Conservation (phyloP, 768 basidiomycete species). For the Clitopilus passeckerianus region DNA sequence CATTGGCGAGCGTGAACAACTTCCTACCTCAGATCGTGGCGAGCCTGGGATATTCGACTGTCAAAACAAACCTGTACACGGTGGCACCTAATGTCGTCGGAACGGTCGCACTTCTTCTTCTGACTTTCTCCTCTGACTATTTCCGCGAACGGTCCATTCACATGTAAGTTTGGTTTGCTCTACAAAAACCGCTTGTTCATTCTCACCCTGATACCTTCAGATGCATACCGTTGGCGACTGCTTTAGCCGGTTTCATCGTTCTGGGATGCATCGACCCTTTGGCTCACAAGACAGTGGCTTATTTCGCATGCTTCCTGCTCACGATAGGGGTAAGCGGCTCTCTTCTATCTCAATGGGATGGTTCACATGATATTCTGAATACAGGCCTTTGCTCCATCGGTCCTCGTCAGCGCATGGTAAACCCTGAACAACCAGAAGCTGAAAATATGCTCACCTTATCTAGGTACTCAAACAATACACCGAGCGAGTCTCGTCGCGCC, state of each 20-base stretch:
- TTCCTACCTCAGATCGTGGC: constrained; percentile 46
- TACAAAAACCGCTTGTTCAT: constrained; percentile 9
- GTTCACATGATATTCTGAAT: not conserved
- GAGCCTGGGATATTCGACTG: constrained; percentile 38
- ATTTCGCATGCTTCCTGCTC: constrained; percentile 52
- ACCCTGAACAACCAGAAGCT: not conserved
- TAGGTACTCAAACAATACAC: constrained; percentile 46
- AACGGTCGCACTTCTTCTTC: constrained; percentile 36
- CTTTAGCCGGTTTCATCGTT: constrained; percentile 35
- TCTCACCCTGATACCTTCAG: constrained; percentile 12
- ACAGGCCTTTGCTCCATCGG: constrained; percentile 43
- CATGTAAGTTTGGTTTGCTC: constrained; percentile 17
- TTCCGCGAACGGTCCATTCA: constrained; percentile 48
- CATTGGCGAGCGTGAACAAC: constrained; percentile 47
- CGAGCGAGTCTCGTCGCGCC: constrained; percentile 41
- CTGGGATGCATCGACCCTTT: constrained; percentile 40
- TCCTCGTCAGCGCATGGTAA: constrained; percentile 38
- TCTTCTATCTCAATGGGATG: not conserved
- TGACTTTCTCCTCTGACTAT: constrained; percentile 48
- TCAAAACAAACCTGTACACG: constrained; percentile 49
- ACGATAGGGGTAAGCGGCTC: constrained; percentile 35
- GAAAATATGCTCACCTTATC: not conserved
- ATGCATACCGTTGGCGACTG: constrained; percentile 35
- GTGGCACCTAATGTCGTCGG: constrained; percentile 49
- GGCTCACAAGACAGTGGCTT: constrained; percentile 35